phyloP scores from a whole-genome alignment of 805 yeast genomes.

The Yamadazyma phyllophila region DNA sequence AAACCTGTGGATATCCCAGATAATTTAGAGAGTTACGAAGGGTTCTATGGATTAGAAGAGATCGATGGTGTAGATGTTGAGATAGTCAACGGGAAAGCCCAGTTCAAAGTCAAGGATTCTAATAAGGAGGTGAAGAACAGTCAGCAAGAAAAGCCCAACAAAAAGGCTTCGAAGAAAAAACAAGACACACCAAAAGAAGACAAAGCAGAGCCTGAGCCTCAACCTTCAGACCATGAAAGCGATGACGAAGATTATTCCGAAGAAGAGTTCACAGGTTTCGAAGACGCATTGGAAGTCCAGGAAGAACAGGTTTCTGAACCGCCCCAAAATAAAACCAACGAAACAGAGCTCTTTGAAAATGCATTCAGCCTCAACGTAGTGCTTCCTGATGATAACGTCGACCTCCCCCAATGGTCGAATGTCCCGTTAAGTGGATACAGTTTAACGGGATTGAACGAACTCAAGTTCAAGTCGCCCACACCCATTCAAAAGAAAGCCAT shows the following conservation, averaged over 20 bases:
- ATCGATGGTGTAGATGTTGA: slow-evolving; percentile 89
- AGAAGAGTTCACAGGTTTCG: slow-evolving; percentile 20
- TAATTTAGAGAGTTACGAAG: slow-evolving; percentile 81
- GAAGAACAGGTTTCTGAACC: too few relatives aligned
- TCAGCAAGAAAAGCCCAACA: too few relatives aligned
- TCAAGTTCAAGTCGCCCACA: slow-evolving; percentile 71
- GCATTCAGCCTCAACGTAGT: slow-evolving; percentile 11
- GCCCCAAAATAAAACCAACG: slow-evolving; percentile 13
- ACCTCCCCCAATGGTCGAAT: slow-evolving; percentile 61
- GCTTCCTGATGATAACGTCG: slow-evolving; percentile 38
- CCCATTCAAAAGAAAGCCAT: slow-evolving; percentile 76
- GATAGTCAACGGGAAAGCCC: slow-evolving; percentile 63
- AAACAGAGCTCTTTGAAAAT: slow-evolving; percentile 10
- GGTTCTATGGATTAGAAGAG: slow-evolving; percentile 91
- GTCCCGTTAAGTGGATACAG: slow-evolving; percentile 54
- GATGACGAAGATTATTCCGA: slow-evolving; percentile 19
- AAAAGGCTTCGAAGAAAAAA: slow-evolving; percentile 8
- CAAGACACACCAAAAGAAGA: slow-evolving; percentile 11
- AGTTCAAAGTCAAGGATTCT: slow-evolving; percentile 45
- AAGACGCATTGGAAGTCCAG: slow-evolving; percentile 13
- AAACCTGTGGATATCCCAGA: slow-evolving; percentile 79
- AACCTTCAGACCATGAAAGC: background rate
- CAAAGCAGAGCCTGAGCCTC: slow-evolving; percentile 2
- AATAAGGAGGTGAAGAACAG: slow-evolving; percentile 17
- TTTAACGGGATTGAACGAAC: slow-evolving; percentile 56